Conservation (phyloP, 169 alveolate species). For the Cytauxzoon felis region DNA sequence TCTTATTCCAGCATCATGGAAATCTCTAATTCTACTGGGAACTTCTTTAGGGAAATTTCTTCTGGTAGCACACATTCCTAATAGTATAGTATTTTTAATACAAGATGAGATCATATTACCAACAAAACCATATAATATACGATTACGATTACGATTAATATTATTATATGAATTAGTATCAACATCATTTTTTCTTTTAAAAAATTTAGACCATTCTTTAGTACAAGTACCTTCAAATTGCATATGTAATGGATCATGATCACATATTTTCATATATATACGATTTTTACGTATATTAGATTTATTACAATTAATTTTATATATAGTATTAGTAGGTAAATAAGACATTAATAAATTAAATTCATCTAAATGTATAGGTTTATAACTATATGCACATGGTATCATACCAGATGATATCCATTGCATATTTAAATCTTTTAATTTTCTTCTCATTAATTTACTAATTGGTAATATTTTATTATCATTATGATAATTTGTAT, state of each 20-base stretch:
- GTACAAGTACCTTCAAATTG: slow-evolving; percentile 14
- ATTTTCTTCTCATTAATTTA: slow-evolving; percentile 42
- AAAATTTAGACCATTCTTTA: slow-evolving; percentile 18
- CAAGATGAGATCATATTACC: slow-evolving; percentile 57
- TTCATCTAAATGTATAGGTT: slow-evolving; percentile 54
- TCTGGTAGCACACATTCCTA: slow-evolving; percentile 50
- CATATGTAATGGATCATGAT: slow-evolving; percentile 1
- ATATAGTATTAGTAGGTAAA: slow-evolving; percentile 41
- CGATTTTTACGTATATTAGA: slow-evolving; percentile 24
- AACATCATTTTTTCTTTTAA: slow-evolving; percentile 14
- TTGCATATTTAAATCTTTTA: slow-evolving; percentile 54
- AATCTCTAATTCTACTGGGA: slow-evolving; percentile 43
- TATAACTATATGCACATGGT: slow-evolving; percentile 52
- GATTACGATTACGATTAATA: not conserved
- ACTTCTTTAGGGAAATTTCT: slow-evolving; percentile 54
- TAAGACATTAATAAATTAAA: slow-evolving; percentile 51
- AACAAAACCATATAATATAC: slow-evolving; percentile 31
- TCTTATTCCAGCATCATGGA: slow-evolving; percentile 72
- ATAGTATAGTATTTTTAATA: slow-evolving; percentile 35
- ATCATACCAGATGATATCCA: slow-evolving; percentile 62
- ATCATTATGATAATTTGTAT: slow-evolving; percentile 51
- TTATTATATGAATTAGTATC: not conserved
- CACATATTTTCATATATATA: slow-evolving; percentile 17
- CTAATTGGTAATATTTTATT: slow-evolving; percentile 25
- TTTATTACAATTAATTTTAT: slow-evolving; percentile 6